These are phyloP conservation scores for Brettanomyces bruxellensis DNA, from an alignment of 805 yeast species.

Conservation along the genomic window DNA sequence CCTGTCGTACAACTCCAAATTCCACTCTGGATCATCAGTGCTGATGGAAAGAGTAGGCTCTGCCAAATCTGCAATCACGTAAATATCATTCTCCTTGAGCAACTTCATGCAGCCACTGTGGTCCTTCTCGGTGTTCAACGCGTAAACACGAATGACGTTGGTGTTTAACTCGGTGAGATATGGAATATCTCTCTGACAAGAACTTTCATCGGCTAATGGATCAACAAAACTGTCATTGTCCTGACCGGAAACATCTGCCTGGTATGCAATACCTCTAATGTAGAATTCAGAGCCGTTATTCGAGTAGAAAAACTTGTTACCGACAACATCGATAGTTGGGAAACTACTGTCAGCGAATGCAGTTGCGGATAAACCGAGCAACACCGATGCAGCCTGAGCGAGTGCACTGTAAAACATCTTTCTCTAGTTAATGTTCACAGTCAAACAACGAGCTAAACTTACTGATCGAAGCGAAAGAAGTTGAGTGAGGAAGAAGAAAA, in stretches of 20 bases:
- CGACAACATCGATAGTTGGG: constrained; percentile 63
- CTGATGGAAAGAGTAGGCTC: constrained; percentile 57
- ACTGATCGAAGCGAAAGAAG: too few relatives aligned
- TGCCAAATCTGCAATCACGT: constrained; percentile 71
- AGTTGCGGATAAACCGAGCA: constrained; percentile 13
- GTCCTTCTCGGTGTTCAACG: constrained; percentile 53
- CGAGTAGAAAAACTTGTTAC: constrained; percentile 69
- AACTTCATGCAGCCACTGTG: constrained; percentile 62
- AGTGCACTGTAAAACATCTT: constrained; percentile 28
- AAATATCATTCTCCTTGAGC: constrained; percentile 67
- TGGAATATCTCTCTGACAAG: constrained; percentile 69
- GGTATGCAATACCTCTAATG: constrained; percentile 75
- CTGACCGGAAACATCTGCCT: constrained; percentile 50
- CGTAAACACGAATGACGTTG: constrained; percentile 70
- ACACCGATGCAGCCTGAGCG: constrained; percentile 20
- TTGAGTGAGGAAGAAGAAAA: too few relatives aligned
- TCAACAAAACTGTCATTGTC: constrained; percentile 44
- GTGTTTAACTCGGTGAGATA: constrained; percentile 53
- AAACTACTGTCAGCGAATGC: constrained; percentile 28
- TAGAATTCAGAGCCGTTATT: constrained; percentile 75
- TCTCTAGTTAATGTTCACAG: too few relatives aligned
- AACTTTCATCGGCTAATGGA: constrained; percentile 55
- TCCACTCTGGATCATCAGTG: constrained; percentile 59
- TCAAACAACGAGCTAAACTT: too few relatives aligned
- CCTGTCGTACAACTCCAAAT: constrained; percentile 50